Conservation (phyloP, 768 basidiomycete genomes). For the Hydnomerulius pinastri region DNA sequence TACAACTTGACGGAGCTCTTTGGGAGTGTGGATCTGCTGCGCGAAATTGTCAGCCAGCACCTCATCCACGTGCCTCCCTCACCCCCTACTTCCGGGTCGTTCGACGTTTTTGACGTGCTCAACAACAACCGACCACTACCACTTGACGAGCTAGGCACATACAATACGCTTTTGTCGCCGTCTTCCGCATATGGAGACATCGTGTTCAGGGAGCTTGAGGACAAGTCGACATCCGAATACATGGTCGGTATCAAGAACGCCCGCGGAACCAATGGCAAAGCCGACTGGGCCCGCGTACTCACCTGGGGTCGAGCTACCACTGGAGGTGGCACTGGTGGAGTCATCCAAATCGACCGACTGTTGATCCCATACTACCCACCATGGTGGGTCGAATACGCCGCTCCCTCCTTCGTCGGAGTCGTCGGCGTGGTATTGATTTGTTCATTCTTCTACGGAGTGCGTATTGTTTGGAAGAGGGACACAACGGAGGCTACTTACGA, state of each 20-base stretch:
- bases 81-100: constrained; percentile 19
- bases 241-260: constrained; percentile 76
- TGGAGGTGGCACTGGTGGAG: constrained; percentile 76
- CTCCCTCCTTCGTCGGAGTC: constrained; percentile 60
- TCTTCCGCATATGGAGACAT: constrained; percentile 77
- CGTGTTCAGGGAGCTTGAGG: constrained; percentile 61
- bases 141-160: constrained; percentile 70
- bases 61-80: constrained; percentile 54
- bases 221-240: constrained; percentile 45
- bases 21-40: constrained; percentile 53
- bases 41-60: constrained; percentile 72
- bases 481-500: constrained; percentile 88
- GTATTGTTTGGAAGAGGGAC: constrained; percentile 70
- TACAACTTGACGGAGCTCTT: constrained; percentile 79
- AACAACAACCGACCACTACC: constrained; percentile 74
- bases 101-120: constrained; percentile 35
- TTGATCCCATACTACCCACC: constrained; percentile 84
- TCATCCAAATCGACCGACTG: constrained; percentile 83
- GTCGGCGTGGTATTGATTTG: constrained; percentile 63
- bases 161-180: constrained; percentile 74
- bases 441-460: constrained; percentile 72
- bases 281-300: constrained; percentile 65
- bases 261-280: constrained; percentile 60
- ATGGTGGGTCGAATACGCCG: constrained; percentile 81
- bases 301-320: constrained; percentile 79